Base-by-base conservation (phyloP, 768 basidiomycete genomes). In the Sistotremastrum niveocremeum region DNA sequence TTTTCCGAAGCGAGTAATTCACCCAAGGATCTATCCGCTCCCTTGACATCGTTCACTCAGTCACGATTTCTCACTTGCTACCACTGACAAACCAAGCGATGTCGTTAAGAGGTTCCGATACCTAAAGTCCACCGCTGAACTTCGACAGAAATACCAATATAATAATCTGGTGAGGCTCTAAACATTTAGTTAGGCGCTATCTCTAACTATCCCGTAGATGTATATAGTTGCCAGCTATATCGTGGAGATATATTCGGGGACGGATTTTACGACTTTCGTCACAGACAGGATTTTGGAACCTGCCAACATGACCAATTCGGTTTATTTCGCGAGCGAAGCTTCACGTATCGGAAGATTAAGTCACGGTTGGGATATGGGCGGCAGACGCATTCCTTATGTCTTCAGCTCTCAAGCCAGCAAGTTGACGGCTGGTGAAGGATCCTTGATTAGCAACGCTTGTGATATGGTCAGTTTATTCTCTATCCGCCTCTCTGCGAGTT, bases 261-360 rank as follows among this genome's bases (percentile, higher is more conserved):
- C 54, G 39, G 39, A 59, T 2, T 72, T 66, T 46, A 52, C 55
- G 7, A 56, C 63, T 2, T 76, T 71, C 34, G 68, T 71, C n/a
- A 51, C 58, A n/a, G 59, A 62, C 29, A 67, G 69, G 6, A 60
- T 74, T 8, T 64, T 73, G 41, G 30, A 45, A 0, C 69, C 69
- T 0, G 50, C 72, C 6, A 56, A 56, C 11, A 72, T 75, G 71
- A 48, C 53, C 0, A 54, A 58, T 2, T 65, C 70, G 1, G 71
- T 68, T 0, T 68, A 64, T 45, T 65, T 59, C 2, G 58, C 60
- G 0, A 36, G 48, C 4, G 59, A 59, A 12, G 72, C 70, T 1
- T 46, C 45, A 20, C 45, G 41, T 6, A 54, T 56, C 1, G 66
- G 67, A 5, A 59, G 57, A 34, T 53, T 61, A 20, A 62, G 59